A percentile compares a stretch with the other conserved stretches of the same genome.
Conservation (phyloP, 768 basidiomycete genomes). For the Leccinum aurantiacum region DNA sequence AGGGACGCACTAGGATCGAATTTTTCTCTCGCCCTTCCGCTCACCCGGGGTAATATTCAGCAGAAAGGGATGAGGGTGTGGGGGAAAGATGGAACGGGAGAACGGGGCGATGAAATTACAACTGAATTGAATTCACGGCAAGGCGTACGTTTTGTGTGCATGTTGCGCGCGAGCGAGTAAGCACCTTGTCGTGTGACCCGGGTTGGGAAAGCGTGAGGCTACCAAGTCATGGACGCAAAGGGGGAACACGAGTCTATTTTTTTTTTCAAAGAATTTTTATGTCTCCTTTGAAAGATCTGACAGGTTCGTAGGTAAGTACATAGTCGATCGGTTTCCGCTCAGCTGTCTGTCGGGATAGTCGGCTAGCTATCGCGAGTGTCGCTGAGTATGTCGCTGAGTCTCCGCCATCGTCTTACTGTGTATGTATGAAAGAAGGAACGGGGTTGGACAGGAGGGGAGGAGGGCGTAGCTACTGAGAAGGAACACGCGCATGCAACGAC, state of each 20-base stretch:
- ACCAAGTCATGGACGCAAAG: background rate
- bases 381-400: background rate
- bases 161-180: background rate
- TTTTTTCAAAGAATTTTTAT: background rate
- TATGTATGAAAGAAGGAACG: background rate
- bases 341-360: background rate
- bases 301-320: background rate
- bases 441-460: background rate
- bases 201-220: background rate
- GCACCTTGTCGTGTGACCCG: background rate
- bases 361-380: background rate
- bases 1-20: background rate
- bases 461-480: background rate
- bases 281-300: background rate
- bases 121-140: background rate
- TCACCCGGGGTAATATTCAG: background rate
- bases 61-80: background rate
- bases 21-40: background rate
- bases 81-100: background rate
- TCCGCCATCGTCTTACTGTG: background rate
- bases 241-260: background rate
- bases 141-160: background rate
- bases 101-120: background rate
- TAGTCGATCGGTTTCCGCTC: background rate
- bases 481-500: background rate